phyloP scores from a whole-genome alignment of 2,329 filamentous ascomycete genomes.

The Elsinoe ampelina region DNA sequence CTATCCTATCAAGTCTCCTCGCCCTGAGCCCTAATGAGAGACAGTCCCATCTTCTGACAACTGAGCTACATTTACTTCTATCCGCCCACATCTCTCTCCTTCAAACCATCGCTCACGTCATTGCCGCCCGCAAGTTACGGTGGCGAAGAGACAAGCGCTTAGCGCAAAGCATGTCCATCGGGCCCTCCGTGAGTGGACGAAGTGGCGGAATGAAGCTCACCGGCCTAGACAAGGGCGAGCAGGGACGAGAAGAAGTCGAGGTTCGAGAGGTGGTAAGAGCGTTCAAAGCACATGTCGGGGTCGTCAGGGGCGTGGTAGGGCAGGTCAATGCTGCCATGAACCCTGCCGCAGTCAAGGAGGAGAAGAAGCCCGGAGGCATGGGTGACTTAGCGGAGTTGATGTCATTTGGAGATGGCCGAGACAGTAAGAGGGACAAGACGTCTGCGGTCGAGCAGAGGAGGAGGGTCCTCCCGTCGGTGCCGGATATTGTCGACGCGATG shows the following conservation, averaged over 20 bases:
- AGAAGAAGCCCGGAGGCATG: slow-evolving; percentile 47
- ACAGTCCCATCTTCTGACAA: slow-evolving; percentile 51
- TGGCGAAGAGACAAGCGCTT: slow-evolving; percentile 87
- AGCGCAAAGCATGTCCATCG: slow-evolving; percentile 80
- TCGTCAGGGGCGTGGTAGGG: slow-evolving; percentile 63
- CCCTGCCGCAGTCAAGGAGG: slow-evolving; percentile 29
- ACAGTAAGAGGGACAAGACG: slow-evolving; percentile 54
- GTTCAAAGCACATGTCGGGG: slow-evolving; percentile 69
- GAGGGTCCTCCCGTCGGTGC: slow-evolving; percentile 40
- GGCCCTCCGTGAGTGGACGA: slow-evolving; percentile 60
- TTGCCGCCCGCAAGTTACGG: slow-evolving; percentile 73
- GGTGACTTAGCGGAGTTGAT: slow-evolving; percentile 84
- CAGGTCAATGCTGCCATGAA: slow-evolving; percentile 44
- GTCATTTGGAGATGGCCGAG: slow-evolving; percentile 61
- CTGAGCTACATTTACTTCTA: slow-evolving; percentile 54
- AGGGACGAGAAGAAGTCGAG: slow-evolving; percentile 76
- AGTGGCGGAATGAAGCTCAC: slow-evolving; percentile 81
- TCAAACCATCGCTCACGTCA: slow-evolving; percentile 64
- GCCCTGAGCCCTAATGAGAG: slow-evolving; percentile 39
- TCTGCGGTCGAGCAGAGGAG: slow-evolving; percentile 52
- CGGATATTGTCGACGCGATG: slow-evolving; percentile 63
- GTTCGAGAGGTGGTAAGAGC: slow-evolving; percentile 63
- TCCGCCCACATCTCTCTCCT: slow-evolving; percentile 54
- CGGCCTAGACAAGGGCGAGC: slow-evolving; percentile 73
- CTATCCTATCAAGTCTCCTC: slow-evolving; percentile 57